Conservation (phyloP, 257 asterid genomes). For the Scutellaria galericulata region DNA sequence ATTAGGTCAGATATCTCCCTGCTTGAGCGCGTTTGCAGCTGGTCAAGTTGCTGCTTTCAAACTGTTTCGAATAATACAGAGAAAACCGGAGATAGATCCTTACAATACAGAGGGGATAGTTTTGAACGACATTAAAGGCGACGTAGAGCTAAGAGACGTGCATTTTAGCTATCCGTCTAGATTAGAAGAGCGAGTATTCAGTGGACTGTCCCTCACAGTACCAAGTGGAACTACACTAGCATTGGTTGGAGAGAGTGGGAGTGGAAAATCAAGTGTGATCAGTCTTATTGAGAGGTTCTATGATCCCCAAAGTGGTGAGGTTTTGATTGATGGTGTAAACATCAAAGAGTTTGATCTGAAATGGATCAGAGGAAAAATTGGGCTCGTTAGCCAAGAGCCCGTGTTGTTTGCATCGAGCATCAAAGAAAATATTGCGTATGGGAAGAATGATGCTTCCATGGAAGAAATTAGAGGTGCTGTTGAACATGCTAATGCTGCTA, state of each 20-base stretch:
- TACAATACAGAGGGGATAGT: conserved; percentile 40
- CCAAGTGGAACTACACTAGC: conserved; percentile 52
- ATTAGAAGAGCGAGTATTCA: conserved; percentile 44
- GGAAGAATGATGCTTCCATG: conserved; percentile 44
- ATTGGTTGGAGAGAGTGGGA: conserved; percentile 64
- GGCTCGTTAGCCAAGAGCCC: conserved; percentile 66
- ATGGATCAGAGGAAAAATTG: conserved; percentile 63
- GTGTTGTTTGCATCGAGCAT: conserved; percentile 51
- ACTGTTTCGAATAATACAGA: conserved; percentile 44
- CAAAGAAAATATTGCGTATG: conserved; percentile 52
- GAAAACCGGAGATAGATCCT: conserved; percentile 57
- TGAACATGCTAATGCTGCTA: conserved; percentile 49
- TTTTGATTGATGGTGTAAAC: conserved; percentile 53
- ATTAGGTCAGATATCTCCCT: conserved; percentile 57
- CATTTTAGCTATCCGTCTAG: conserved; percentile 59
- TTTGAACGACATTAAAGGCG: conserved; percentile 45
- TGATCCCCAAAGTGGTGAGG: conserved; percentile 62
- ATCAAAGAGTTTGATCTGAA: conserved; percentile 54
- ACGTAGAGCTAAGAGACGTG: conserved; percentile 52
- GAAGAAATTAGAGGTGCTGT: conserved; percentile 50
- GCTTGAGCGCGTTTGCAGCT: conserved; percentile 53
- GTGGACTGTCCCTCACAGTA: conserved; percentile 43
- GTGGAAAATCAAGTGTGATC: conserved; percentile 62
- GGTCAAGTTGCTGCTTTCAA: conserved; percentile 59
- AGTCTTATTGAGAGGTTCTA: conserved; percentile 59